Base-by-base conservation (phyloP, 129 eudicot genomes). In the Centella asiatica region DNA sequence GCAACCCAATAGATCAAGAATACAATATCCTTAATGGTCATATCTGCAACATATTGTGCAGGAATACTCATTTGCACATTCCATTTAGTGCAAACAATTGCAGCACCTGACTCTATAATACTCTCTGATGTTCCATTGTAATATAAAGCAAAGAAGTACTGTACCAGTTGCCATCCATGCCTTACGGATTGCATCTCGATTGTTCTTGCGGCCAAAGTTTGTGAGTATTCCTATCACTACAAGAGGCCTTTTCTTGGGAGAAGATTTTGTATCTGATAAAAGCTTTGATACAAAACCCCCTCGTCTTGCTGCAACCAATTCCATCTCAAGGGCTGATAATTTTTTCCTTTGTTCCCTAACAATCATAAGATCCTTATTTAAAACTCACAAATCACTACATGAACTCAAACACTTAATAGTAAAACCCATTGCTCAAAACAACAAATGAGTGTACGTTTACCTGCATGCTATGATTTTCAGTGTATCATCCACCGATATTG, bases 101-200 rank as follows among this genome's bases (percentile, higher is more conserved):
- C 57, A 51, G 29, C 60, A 29, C 40, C 25, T 31, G 18, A 31
- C 24, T 12, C 15, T 11, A 53, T 19, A 25, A 53, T 5, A n/a
- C n/a, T n/a, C n/a, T n/a, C n/a, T n/a, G 36, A 12, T 53, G 22
- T 19, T 56, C 13, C 44, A 17, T 50, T 59, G 24, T 0, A 70
- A 34, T 68, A 67, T 58, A 64, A 62, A 76, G 56, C 70, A 63
- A 63, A 66, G 53, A 67, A 69, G 64, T 59, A 72, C 51, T 28
- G 55, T 82, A 85, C 97, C 97, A 57, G 81, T 65, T 65, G 85
- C 36, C 95, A 90, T 90, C 97, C 97, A 90, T 24, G 97, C 97
- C 69, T 86, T 90, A 20, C 95, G 85, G 33, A 81, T 77, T 60
- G 94, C 95, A 72, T 90, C 94, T 72, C 97, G 78, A 47, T 90